Base-by-base conservation (phyloP, 2,329 filamentous ascomycete species). In the Juglanconis oblonga region DNA sequence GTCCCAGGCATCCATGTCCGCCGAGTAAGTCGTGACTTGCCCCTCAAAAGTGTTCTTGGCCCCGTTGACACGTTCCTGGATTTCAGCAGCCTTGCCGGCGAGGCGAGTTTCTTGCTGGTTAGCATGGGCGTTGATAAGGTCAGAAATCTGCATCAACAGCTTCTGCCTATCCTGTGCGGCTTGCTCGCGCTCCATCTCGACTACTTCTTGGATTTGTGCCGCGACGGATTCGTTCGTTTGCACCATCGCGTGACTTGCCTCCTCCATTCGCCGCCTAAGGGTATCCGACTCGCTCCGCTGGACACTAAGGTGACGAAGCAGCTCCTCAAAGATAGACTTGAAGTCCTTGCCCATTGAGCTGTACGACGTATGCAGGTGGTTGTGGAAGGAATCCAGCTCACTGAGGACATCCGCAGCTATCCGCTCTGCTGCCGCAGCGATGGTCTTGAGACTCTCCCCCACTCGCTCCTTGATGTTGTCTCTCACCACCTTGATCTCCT, bases 331-430 rank as follows among this genome's bases (percentile, higher is more conserved):
- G 31, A 94, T 84, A 5, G 79, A 77, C 71, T 94, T 96, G 77
- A 97, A 92, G 66, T 98, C 92, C 62, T 88, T 87, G 8, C 92
- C 92, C 2, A 98, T 82, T 1, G 85, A 83, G 66, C 87, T 89
- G 72, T 97, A 97, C 0, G 94, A 97, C 11, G 85, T 77, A 68
- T 96, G 92, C 35, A 98, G 83, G 79, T 94, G 65, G 53, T 81
- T 84, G 72, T 97, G 92, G 69, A 98, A 96, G n/a, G 84, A 82
- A 36, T 87, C 84, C 62, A 99, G 83, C 73, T 98, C 94, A 61
- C 84, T 88, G 61, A 97, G 85, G 52, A 98, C 93, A 67, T 96
- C 94, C 11, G 88, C 90, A 0, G 92, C 92, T 64, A 98, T 97
- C 58, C 89, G 87, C 74, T 94, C 91, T 1, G 94, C 92, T 9